phyloP scores from a whole-genome alignment of 2,329 filamentous ascomycete genomes.

The Ophiostoma montium region DNA sequence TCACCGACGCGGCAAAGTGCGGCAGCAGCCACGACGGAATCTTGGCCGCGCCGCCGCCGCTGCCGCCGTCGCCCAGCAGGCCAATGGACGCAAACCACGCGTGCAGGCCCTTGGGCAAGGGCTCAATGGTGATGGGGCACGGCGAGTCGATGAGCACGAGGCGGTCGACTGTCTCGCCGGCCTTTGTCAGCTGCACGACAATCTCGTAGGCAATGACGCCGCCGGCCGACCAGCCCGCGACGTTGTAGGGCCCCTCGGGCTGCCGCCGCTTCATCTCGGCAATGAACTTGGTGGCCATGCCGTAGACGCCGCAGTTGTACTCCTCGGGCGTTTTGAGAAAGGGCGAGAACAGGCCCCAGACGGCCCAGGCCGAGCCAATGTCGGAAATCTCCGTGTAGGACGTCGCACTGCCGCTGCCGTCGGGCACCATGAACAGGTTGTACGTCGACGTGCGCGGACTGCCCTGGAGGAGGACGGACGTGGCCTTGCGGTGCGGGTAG shows the following conservation, averaged over 20 bases:
- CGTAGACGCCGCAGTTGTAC: slow-evolving; percentile 50
- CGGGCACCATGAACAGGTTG: slow-evolving; percentile 39
- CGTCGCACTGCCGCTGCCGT: slow-evolving; percentile 47
- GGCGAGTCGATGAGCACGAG: slow-evolving; percentile 54
- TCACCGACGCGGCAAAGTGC: slow-evolving; percentile 57
- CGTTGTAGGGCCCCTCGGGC: slow-evolving; percentile 50
- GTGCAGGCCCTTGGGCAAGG: slow-evolving; percentile 48
- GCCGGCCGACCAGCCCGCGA: slow-evolving; percentile 65
- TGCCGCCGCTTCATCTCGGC: slow-evolving; percentile 58
- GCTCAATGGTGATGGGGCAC: slow-evolving; percentile 53
- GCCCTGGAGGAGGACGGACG: slow-evolving; percentile 34
- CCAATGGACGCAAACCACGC: slow-evolving; percentile 61
- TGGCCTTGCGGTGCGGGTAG: slow-evolving; percentile 37
- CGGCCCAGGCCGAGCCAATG: slow-evolving; percentile 29
- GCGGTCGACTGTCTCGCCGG: slow-evolving; percentile 41
- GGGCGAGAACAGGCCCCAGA: slow-evolving; percentile 50
- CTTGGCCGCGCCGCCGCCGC: slow-evolving; percentile 41
- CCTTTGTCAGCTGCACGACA: slow-evolving; percentile 42
- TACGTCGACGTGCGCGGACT: slow-evolving; percentile 32
- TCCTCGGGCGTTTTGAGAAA: slow-evolving; percentile 57
- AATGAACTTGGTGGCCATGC: slow-evolving; percentile 50
- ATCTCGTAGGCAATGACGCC: slow-evolving; percentile 59
- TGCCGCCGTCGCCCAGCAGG: slow-evolving; percentile 47
- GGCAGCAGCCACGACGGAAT: slow-evolving; percentile 60
- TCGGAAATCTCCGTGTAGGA: slow-evolving; percentile 49